Base-by-base conservation (phyloP, 352 stramenopile species). In the Phytopythium kandeliae region DNA sequence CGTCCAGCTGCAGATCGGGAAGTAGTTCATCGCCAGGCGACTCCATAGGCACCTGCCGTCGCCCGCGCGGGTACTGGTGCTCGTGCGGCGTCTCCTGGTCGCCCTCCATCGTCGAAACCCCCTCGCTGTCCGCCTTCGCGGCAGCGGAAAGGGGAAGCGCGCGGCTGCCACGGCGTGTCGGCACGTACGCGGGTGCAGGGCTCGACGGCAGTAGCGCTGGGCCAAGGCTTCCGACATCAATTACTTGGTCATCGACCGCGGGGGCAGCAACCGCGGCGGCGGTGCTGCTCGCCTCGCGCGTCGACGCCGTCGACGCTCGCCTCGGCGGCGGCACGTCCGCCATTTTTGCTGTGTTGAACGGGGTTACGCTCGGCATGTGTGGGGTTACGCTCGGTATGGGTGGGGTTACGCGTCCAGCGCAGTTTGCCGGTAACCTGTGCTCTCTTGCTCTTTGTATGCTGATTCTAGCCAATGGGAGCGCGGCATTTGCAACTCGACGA, bases 41-140 rank as follows among this genome's bases (percentile, higher is more conserved):
- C 7, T 86, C 63, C 76, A 90, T 90, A 3, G 78, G 76, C 25
- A 90, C 58, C 12, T 77, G 71, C 16, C 81, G 76, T 1, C 60
- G 65, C 0, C 78, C 76, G 13, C 60, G 76, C 12, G 52, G 64
- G 48, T 88, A 90, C 50, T 69, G 62, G 54, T 85, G 62, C 54
- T 84, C 70, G 16, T 62, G 48, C 16, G 56, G 53, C 17, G 67
- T 58, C 19, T 71, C 62, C 1, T 44, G n/a, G 11, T 65, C 55
- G 8, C 22, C 48, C 8, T 58, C 46, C 55, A n/a, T 48, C 55
- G 13, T 59, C 55, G 0, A 57, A 36, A 1, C 58, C 28, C 11
- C 60, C 25, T 24, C 61, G 30, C 2, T 49, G 48, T 7, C 52
- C 47, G 22, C 62, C 51, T 9, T 58, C 48, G 12, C 52, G 50